Conservation (phyloP, 139 green algal genomes). For the Penium margaritaceum region DNA sequence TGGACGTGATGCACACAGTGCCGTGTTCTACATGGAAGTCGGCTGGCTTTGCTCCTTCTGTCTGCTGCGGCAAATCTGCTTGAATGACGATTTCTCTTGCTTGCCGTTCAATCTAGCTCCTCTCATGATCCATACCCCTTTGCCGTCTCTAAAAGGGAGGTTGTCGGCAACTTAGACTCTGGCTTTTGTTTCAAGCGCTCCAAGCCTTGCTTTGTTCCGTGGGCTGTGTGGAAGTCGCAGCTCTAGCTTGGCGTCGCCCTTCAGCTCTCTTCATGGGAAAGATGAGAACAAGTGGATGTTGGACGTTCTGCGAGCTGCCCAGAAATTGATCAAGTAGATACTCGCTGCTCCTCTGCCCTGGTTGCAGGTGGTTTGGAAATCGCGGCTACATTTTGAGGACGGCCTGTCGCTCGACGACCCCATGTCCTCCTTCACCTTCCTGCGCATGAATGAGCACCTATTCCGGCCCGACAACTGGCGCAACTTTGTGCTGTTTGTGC, state of each 20-base stretch:
- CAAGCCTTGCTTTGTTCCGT: no score
- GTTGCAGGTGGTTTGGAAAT: conserved; percentile 42
- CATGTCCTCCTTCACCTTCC: conserved; percentile 48
- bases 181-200: no score
- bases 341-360: background rate
- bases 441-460: conserved; percentile 44
- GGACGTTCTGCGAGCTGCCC: conserved; percentile 12
- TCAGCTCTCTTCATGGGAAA: conserved; percentile 46
- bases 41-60: no score
- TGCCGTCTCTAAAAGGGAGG: no score
- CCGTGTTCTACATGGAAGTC: no score
- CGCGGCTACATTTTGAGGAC: conserved; percentile 30
- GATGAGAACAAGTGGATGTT: conserved; percentile 26
- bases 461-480: conserved; percentile 46
- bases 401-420: conserved; percentile 19
- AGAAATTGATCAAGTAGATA: conserved; percentile 5
- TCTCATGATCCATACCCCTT: no score
- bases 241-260: conserved; percentile 78
- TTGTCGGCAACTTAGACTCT: no score
- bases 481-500: conserved; percentile 48
- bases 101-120: no score
- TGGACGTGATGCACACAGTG: no score
- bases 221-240: conserved; percentile 97
- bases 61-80: no score
- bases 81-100: no score